These are phyloP conservation scores for Saccharomyces eubayanus DNA, from an alignment of 805 yeast genomes.

Conservation along the genomic window DNA sequence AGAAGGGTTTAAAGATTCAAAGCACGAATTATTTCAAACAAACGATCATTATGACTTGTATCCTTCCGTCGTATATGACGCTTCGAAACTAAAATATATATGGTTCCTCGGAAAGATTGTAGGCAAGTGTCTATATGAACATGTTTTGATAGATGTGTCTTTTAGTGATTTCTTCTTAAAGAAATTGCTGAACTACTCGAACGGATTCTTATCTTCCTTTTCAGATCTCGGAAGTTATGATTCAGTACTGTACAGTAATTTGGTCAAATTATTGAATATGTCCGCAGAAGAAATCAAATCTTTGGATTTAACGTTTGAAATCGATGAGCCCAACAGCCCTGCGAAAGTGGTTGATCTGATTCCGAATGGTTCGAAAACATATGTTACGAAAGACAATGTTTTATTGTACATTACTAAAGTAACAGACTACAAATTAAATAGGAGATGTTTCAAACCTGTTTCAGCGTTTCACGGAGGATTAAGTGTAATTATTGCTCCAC, in stretches of 20 bases:
- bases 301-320: constrained; percentile 57
- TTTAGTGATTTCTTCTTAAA: constrained; percentile 82
- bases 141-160: constrained; percentile 67
- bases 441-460: constrained; percentile 48
- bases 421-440: constrained; percentile 72
- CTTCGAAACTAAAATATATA: constrained; percentile 30
- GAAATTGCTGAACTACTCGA: constrained; percentile 46
- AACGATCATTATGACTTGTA: constrained; percentile 54
- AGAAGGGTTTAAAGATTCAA: constrained; percentile 48
- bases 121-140: constrained; percentile 85
- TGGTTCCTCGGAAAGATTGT: constrained; percentile 72
- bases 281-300: constrained; percentile 44
- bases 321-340: constrained; percentile 38
- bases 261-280: constrained; percentile 55
- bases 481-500: constrained; percentile 53
- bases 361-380: constrained; percentile 46
- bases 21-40: constrained; percentile 33
- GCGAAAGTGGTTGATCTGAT: constrained; percentile 47
- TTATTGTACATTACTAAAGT: constrained; percentile 68
- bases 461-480: constrained; percentile 61
- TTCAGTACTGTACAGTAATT: constrained; percentile 50
- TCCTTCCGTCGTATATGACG: constrained; percentile 37
- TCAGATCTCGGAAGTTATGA: constrained; percentile 76
- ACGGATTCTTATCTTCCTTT: constrained; percentile 39
- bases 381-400: constrained; percentile 55